Evolutionary conservation across 306 rosid genomes (phyloP).

Genomic region (Pyrus betulifolia): DNA sequence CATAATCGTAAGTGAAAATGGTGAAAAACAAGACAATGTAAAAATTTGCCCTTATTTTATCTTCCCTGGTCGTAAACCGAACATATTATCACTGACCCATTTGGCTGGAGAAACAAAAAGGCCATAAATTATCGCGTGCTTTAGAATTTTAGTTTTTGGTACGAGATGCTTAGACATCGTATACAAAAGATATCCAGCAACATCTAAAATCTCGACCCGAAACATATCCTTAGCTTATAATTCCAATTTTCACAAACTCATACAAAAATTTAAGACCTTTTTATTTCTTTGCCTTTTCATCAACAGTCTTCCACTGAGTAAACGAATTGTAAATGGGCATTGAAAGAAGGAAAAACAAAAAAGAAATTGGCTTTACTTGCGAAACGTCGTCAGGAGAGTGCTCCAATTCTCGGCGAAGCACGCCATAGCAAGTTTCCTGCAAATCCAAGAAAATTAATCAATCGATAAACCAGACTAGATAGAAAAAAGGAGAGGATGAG

Average conservation of each 20-base stretch:
- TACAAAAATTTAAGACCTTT: neutral
- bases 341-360: neutral
- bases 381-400: slow-evolving; percentile 56
- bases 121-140: neutral
- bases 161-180: neutral
- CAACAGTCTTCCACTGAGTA: neutral
- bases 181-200: neutral
- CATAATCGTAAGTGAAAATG: neutral
- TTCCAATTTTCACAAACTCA: neutral
- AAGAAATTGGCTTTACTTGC: slow-evolving; percentile 28
- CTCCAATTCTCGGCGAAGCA: slow-evolving; percentile 79
- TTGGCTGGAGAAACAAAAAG: neutral
- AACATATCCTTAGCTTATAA: neutral
- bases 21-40: neutral
- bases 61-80: neutral
- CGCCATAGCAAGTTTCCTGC: slow-evolving; percentile 82
- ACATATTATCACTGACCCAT: neutral
- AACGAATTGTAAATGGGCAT: neutral
- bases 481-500: neutral
- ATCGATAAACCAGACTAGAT: neutral
- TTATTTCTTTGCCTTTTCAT: neutral
- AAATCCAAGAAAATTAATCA: slow-evolving; percentile 3
- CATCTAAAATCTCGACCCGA: neutral
- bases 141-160: neutral
- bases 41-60: neutral